These are phyloP conservation scores for Aspergillus brasiliensis DNA, from an alignment of 2,329 filamentous ascomycete genomes.

Conservation along the genomic window DNA sequence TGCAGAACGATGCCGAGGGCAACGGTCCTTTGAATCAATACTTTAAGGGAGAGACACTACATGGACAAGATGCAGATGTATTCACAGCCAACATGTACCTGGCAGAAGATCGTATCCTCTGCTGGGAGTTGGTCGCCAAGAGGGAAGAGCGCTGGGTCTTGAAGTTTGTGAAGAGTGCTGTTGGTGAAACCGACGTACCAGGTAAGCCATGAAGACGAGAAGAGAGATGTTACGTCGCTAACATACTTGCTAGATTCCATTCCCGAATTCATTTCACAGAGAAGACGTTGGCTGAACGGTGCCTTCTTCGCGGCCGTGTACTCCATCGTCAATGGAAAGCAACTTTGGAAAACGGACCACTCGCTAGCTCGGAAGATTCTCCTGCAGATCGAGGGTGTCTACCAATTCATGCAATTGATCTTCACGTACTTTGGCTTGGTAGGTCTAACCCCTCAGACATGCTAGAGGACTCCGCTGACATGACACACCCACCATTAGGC, in stretches of 20 bases:
- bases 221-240: background rate
- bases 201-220: conserved; percentile 53
- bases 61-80: conserved; percentile 93
- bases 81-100: conserved; percentile 99
- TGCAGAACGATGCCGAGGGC: conserved; percentile 95
- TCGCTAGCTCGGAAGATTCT: conserved; percentile 85
- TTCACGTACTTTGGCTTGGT: conserved; percentile 96
- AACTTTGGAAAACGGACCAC: conserved; percentile 92
- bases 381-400: conserved; percentile 91
- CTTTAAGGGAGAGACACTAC: conserved; percentile 97
- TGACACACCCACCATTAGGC: conserved; percentile 51
- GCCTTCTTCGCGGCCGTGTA: conserved; percentile 99
- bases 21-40: conserved; percentile 96
- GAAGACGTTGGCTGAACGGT: conserved; percentile 95
- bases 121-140: conserved; percentile 97
- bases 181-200: conserved; percentile 96
- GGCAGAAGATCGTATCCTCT: conserved; percentile 96
- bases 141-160: conserved; percentile 92
- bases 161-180: conserved; percentile 96
- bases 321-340: conserved; percentile 90
- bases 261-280: conserved; percentile 95
- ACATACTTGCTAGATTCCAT: conserved; percentile 67
- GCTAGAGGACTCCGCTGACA: background rate
- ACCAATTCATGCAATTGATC: conserved; percentile 86
- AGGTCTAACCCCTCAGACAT: conserved; percentile 21